These are phyloP conservation scores for Apiospora rasikravindrae DNA, from an alignment of 2,329 filamentous ascomycete species.

Conservation along the genomic window DNA sequence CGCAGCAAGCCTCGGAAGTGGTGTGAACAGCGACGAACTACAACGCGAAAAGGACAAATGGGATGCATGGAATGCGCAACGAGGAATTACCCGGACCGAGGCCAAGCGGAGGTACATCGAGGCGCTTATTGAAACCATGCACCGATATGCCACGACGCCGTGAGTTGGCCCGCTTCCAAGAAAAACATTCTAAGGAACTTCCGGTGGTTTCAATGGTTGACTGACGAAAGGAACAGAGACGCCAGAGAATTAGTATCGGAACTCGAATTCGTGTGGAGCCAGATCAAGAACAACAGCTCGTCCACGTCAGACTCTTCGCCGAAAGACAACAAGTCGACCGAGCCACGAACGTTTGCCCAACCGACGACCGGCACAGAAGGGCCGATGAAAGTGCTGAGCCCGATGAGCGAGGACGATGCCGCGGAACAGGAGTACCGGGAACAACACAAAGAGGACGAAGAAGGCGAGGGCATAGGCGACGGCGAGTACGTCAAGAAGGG, in stretches of 20 bases:
- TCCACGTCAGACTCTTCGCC: slow-evolving; percentile 65
- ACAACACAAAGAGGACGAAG: slow-evolving; percentile 48
- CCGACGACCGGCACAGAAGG: slow-evolving; percentile 55
- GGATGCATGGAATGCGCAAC: slow-evolving; percentile 95
- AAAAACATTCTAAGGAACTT: no score
- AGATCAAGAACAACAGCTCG: slow-evolving; percentile 86
- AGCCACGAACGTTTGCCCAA: slow-evolving; percentile 51
- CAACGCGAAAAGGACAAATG: slow-evolving; percentile 72
- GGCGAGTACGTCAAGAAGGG: slow-evolving; percentile 48
- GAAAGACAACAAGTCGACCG: slow-evolving; percentile 45
- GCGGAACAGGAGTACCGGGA: slow-evolving; percentile 59
- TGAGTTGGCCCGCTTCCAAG: slow-evolving; percentile 44
- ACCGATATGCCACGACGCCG: slow-evolving; percentile 88
- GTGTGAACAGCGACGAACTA: slow-evolving; percentile 53
- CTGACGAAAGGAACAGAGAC: slow-evolving; percentile 55
- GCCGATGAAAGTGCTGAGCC: slow-evolving; percentile 75
- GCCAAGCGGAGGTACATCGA: slow-evolving; percentile 94
- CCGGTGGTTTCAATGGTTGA: background rate
- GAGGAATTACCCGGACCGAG: slow-evolving; percentile 82
- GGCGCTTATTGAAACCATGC: slow-evolving; percentile 95
- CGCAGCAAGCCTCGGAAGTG: slow-evolving; percentile 51
- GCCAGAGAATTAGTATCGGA: slow-evolving; percentile 87
- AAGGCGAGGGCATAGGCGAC: slow-evolving; percentile 39
- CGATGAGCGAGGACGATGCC: slow-evolving; percentile 84
- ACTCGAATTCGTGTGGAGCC: slow-evolving; percentile 99